Evolutionary conservation across 2,329 filamentous ascomycete genomes (phyloP).

Genomic region (Chrysoporthe puriensis): DNA sequence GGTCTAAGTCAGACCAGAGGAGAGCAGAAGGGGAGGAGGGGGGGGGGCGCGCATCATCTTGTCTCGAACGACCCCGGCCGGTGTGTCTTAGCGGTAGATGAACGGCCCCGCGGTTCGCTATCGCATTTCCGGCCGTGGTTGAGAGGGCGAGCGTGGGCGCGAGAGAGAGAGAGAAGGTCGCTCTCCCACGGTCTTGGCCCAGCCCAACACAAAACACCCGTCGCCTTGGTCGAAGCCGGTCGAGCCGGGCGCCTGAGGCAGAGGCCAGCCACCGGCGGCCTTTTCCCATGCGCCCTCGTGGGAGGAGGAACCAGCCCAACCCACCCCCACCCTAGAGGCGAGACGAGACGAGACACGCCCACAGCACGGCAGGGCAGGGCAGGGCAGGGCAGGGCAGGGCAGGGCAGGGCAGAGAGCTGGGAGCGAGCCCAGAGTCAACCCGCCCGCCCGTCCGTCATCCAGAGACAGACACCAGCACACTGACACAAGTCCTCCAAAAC

Average conservation of each 20-base stretch:
- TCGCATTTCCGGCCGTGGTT: constrained; percentile 19
- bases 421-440: background rate
- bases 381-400: too few relatives aligned
- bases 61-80: constrained; percentile 19
- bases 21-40: background rate
- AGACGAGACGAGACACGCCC: constrained; percentile 2
- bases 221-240: background rate
- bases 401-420: background rate
- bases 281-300: background rate
- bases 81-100: constrained; percentile 24
- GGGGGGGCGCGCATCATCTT: constrained; percentile 19
- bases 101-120: constrained; percentile 18
- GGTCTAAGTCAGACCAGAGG: constrained; percentile 20
- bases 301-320: background rate
- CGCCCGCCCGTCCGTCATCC: background rate
- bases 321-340: too few relatives aligned
- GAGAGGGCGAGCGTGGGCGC: background rate
- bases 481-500: background rate
- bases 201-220: background rate
- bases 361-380: background rate
- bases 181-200: background rate
- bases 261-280: too few relatives aligned
- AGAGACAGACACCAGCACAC: background rate
- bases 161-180: background rate
- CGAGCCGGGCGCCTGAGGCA: too few relatives aligned